phyloP scores from a whole-genome alignment of 306 rosid genomes.

The Fragaria ananassa region DNA sequence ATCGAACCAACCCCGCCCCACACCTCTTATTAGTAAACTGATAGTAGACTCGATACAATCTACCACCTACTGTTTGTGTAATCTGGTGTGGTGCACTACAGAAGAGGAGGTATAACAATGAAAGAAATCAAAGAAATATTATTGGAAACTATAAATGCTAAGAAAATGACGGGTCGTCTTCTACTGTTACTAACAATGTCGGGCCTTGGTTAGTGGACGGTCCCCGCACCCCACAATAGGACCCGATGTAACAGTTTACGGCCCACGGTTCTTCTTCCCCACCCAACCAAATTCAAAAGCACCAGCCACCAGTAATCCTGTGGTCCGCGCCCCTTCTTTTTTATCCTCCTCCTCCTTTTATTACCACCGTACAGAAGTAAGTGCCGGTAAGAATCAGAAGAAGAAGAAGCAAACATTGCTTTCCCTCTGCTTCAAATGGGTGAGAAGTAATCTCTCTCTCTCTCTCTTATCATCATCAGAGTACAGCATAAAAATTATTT shows the following conservation, averaged over 20 bases:
- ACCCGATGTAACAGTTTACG: conserved; percentile 28
- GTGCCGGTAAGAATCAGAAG: not conserved
- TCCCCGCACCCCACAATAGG: conserved; percentile 41
- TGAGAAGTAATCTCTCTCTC: conserved; percentile 13
- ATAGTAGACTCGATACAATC: not conserved
- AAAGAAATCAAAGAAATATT: not conserved
- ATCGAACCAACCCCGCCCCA: not conserved
- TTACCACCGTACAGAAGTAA: not conserved
- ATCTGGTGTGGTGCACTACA: not conserved
- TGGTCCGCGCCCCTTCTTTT: not conserved
- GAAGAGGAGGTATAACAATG: not conserved
- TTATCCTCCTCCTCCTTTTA: not conserved
- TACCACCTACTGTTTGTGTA: not conserved
- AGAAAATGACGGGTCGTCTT: conserved; percentile 44
- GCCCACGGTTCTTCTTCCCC: conserved; percentile 24
- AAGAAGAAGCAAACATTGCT: conserved; percentile 42
- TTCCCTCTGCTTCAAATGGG: conserved; percentile 58
- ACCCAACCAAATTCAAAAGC: not conserved
- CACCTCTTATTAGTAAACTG: not conserved
- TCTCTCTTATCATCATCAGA: no score
- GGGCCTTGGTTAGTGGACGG: conserved; percentile 34
- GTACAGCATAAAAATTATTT: not conserved
- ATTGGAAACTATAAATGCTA: conserved; percentile 28
- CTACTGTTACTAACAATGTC: conserved; percentile 33
- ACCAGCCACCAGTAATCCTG: not conserved